Evolutionary conservation across 805 yeast species (phyloP).

Genomic region (Candida xiaguanensis): DNA sequence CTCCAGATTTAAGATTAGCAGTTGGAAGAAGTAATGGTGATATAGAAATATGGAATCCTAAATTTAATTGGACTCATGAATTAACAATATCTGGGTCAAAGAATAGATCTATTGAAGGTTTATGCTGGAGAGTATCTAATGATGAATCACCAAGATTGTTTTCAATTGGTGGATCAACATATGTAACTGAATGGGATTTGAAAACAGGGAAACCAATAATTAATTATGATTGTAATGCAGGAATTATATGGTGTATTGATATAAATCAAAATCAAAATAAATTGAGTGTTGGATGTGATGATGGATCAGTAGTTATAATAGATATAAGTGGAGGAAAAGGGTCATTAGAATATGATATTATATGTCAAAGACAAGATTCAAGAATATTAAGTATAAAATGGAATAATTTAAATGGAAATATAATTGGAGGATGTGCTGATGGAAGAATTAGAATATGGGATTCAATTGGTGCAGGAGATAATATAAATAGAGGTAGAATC

Average conservation of each 20-base stretch:
- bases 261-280: conserved; percentile 56
- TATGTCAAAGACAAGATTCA: conserved; percentile 79
- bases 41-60: conserved; percentile 93
- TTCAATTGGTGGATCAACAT: conserved; percentile 91
- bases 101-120: conserved; percentile 84
- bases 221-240: conserved; percentile 87
- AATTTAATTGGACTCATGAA: conserved; percentile 79
- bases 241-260: conserved; percentile 87
- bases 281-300: conserved; percentile 91
- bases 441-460: conserved; percentile 85
- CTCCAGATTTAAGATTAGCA: conserved; percentile 64
- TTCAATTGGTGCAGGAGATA: conserved; percentile 22
- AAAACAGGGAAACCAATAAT: conserved; percentile 64
- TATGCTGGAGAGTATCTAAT: conserved; percentile 66
- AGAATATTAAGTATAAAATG: conserved; percentile 78
- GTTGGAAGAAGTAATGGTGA: conserved; percentile 94
- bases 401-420: conserved; percentile 51
- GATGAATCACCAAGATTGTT: conserved; percentile 74
- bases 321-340: conserved; percentile 89
- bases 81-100: conserved; percentile 66
- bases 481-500: conserved; percentile 59
- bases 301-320: conserved; percentile 81
- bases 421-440: conserved; percentile 95
- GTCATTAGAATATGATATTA: conserved; percentile 65
- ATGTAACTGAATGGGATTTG: conserved; percentile 89